Evolutionary conservation across 768 basidiomycete genomes (phyloP), one percentile per base, ranked within the genome.

Genomic region (Ramaria sp.): DNA sequence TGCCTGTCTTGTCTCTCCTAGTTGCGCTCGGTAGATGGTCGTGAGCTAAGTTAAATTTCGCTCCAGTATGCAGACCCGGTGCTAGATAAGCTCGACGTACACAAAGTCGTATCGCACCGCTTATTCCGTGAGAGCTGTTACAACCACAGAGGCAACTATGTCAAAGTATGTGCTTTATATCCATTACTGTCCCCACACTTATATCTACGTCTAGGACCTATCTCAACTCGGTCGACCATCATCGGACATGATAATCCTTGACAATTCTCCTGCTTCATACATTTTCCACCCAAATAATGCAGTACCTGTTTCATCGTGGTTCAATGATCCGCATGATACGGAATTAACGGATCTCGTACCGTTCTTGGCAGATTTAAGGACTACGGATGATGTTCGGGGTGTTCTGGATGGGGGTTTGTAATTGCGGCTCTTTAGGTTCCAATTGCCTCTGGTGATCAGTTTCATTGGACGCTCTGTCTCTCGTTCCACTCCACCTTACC

Each of bases 271-370:
- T 15, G 96, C 96, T 12, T 96, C 91, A 12, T 99, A 98, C 69
- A 95, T 98, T 57, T 99, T 99, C 78, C 95, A 99, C 65, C 93
- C 93, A 15, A 94, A 96, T 72, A 98, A 98, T 66, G 96, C 96
- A 37, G 95, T 98, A 4, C 96, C 96, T 12, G 94, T 99, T 57
- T 97, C 95, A 41, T 93, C 90, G 55, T 99, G 96, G 96, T 99
- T 99, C 74, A 98, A 97, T 68, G 93, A 93, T 69, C 94, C 94
- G 9, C 95, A 97, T 63, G 95, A 98, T 66, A 95, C 94, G 45
- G 95, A 98, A 67, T 77, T 99, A 59, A 96, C 90, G 38, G 95
- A 98, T 69, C 73, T 98, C 50, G 83, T 93, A 54, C 91, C 93
- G 27, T 98, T 99, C 78, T 77, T 99, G 58, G 72, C 88, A 34